phyloP scores from a whole-genome alignment of 139 green algal species.

The Diplosphaera chodatii region DNA sequence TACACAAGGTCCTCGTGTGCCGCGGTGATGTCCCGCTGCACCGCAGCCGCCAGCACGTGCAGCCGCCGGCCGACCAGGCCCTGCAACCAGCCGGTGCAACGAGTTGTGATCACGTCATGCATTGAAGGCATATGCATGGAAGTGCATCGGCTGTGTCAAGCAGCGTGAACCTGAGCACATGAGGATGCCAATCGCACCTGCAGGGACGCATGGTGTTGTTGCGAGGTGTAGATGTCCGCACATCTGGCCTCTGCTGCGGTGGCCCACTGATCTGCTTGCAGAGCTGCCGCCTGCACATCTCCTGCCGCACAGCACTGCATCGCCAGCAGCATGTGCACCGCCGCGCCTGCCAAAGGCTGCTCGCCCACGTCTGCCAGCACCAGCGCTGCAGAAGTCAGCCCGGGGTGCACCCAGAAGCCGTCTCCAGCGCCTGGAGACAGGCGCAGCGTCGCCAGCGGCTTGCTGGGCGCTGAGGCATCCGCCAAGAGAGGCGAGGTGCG shows the following conservation, averaged over 20 bases:
- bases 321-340: not conserved
- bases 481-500: not conserved
- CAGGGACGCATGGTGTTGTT: no score
- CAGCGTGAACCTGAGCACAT: no score
- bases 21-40: not conserved
- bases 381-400: not conserved
- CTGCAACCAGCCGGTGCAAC: no score
- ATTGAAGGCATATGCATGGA: no score
- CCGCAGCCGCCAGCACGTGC: not conserved
- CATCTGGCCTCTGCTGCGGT: not conserved
- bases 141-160: no score
- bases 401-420: slow-evolving; percentile 7
- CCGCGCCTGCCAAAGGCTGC: no score
- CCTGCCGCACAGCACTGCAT: not conserved
- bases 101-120: no score
- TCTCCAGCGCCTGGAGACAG: not conserved
- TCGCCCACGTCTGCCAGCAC: not conserved
- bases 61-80: not conserved
- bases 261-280: not conserved
- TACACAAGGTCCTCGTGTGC: slow-evolving; percentile 5
- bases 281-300: not conserved
- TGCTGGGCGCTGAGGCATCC: not conserved
- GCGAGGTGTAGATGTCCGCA: not conserved
- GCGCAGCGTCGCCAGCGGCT: not conserved
- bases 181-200: no score